A percentile compares a stretch with the other conserved stretches of the same genome.
Evolutionary conservation across 495 filamentous ascomycete genomes (phyloP).

Genomic region (Aspergillus bridgeri): DNA sequence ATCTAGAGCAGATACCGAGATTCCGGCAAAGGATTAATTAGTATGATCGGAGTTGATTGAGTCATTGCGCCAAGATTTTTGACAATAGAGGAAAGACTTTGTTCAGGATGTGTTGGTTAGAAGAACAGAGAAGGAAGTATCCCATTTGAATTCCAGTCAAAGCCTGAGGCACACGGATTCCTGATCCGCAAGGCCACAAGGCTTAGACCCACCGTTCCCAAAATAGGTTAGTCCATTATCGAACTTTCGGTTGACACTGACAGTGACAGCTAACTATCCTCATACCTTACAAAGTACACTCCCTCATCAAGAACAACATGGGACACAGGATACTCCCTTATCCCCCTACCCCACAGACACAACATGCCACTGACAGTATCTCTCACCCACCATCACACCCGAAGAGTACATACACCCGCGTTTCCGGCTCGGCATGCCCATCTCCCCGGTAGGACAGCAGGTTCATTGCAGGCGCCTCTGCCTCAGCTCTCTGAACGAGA

Average conservation of each 20-base stretch:
- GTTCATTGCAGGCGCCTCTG: neutral
- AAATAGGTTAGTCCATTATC: too few species aligned
- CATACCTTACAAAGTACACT: too few species aligned
- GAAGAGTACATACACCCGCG: neutral
- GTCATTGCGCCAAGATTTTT: neutral
- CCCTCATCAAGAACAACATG: neutral
- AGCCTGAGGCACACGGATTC: too few species aligned
- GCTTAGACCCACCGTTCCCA: too few species aligned
- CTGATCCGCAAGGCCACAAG: too few species aligned
- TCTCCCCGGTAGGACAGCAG: constrained; percentile 1
- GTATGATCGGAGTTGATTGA: neutral
- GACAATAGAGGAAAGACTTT: neutral
- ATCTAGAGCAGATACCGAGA: neutral
- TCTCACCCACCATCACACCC: neutral
- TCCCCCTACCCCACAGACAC: neutral
- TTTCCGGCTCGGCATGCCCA: neutral
- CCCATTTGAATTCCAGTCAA: too few species aligned
- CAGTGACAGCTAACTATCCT: neutral
- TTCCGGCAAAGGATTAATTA: neutral
- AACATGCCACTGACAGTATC: neutral
- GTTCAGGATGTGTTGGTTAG: too few species aligned
- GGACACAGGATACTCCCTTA: neutral
- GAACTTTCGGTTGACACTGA: too few species aligned
- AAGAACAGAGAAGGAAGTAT: too few species aligned
- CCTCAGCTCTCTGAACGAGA: neutral